phyloP scores from a whole-genome alignment of 306 rosid genomes.

The Acacia confusa region DNA sequence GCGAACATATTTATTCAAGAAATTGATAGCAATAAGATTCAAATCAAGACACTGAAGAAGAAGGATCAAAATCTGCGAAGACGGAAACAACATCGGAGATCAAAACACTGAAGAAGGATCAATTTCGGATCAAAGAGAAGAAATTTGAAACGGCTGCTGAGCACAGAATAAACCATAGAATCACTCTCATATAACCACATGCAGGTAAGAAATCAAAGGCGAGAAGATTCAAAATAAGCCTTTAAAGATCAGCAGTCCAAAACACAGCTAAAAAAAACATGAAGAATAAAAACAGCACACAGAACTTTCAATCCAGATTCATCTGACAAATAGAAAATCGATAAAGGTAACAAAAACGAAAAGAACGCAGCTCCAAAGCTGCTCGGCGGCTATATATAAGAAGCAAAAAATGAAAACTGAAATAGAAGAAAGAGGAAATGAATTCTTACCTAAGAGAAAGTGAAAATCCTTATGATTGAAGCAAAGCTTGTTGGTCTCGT shows the following conservation, averaged over 20 bases:
- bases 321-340: neutral
- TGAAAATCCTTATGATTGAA: conserved; percentile 32
- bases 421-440: neutral
- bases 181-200: neutral
- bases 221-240: neutral
- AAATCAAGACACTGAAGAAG: neutral
- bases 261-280: neutral
- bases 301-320: neutral
- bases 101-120: neutral
- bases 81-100: conserved; percentile 4
- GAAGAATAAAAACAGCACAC: conserved; percentile 22
- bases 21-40: neutral
- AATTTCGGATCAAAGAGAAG: conserved; percentile 10
- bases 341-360: neutral
- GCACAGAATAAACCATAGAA: neutral
- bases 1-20: neutral
- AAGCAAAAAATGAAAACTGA: neutral
- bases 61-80: neutral
- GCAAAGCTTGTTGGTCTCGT: conserved; percentile 25
- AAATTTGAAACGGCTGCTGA: neutral
- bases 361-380: neutral
- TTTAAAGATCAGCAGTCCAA: conserved; percentile 13
- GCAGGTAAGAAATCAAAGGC: neutral
- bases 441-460: conserved; percentile 51
- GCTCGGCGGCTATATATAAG: neutral